Evolutionary conservation across 2,329 filamentous ascomycete genomes (phyloP).

Genomic region (Diplodia sapinea): DNA sequence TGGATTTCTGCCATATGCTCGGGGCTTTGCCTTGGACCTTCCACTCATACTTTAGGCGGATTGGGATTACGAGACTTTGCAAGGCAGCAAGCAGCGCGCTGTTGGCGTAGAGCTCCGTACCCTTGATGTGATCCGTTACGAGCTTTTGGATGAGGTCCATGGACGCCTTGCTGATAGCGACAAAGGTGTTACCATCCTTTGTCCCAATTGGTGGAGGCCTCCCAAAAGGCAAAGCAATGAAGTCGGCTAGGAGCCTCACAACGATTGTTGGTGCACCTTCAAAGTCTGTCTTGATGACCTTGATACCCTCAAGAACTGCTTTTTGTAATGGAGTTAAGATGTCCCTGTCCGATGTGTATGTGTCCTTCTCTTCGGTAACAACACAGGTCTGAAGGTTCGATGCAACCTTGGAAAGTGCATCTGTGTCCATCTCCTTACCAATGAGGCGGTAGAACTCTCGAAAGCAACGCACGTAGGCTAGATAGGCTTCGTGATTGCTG

Average conservation of each 20-base stretch:
- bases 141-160: slow-evolving; percentile 73
- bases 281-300: slow-evolving; percentile 70
- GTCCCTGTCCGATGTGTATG: slow-evolving; percentile 75
- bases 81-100: slow-evolving; percentile 71
- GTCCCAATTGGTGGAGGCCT: slow-evolving; percentile 21
- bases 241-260: slow-evolving; percentile 70
- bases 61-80: slow-evolving; percentile 69
- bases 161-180: slow-evolving; percentile 84
- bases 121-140: slow-evolving; percentile 63
- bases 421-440: slow-evolving; percentile 65
- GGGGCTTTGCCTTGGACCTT: slow-evolving; percentile 71
- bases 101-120: slow-evolving; percentile 71
- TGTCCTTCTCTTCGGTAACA: slow-evolving; percentile 69
- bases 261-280: slow-evolving; percentile 70
- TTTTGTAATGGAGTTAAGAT: slow-evolving; percentile 74
- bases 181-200: slow-evolving; percentile 72
- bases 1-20: slow-evolving; percentile 81
- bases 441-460: slow-evolving; percentile 80
- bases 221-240: slow-evolving; percentile 72
- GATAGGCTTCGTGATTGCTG: slow-evolving; percentile 77
- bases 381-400: slow-evolving; percentile 73
- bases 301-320: slow-evolving; percentile 70
- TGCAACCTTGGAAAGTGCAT: slow-evolving; percentile 71
- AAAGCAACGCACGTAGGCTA: slow-evolving; percentile 80
- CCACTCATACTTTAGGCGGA: slow-evolving; percentile 82